phyloP scores from a whole-genome alignment of 257 asterid genomes.

The Salvia hispanica region DNA sequence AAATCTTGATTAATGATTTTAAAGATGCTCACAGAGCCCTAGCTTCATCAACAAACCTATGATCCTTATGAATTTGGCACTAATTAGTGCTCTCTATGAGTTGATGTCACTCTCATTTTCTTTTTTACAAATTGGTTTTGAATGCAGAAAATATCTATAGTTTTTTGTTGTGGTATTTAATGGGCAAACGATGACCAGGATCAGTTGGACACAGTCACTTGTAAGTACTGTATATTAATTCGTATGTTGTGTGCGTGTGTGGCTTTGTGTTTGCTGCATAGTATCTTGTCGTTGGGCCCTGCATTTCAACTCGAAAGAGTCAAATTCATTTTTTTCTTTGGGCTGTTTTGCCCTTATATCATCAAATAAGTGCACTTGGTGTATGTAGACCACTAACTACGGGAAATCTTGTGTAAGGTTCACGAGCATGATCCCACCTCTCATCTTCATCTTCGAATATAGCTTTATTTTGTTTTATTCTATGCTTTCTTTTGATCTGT shows the following conservation, averaged over 20 bases:
- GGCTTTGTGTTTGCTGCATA: neutral
- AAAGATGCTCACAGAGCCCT: constrained; percentile 3
- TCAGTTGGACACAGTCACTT: constrained; percentile 11
- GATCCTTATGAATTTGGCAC: constrained; percentile 17
- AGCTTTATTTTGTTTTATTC: constrained; percentile 15
- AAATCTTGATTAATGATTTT: constrained; percentile 5
- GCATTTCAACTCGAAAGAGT: constrained; percentile 11
- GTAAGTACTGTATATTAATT: neutral
- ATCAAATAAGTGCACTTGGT: neutral
- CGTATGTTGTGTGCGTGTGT: constrained; percentile 13
- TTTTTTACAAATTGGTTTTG: neutral
- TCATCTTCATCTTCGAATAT: neutral
- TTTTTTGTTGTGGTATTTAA: neutral
- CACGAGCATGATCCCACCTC: constrained; percentile 18
- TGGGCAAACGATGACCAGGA: neutral
- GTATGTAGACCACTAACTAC: constrained; percentile 24
- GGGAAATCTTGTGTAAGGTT: constrained; percentile 15
- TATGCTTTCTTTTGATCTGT: neutral
- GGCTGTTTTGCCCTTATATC: constrained; percentile 5
- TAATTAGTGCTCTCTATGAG: neutral
- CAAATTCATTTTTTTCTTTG: constrained; percentile 4
- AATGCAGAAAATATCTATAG: neutral
- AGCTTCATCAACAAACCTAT: constrained; percentile 5
- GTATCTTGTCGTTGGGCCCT: constrained; percentile 11
- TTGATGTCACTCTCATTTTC: constrained; percentile 23